phyloP scores from a whole-genome alignment of 2,329 filamentous ascomycete species.

The Decorospora gaudefroyi region DNA sequence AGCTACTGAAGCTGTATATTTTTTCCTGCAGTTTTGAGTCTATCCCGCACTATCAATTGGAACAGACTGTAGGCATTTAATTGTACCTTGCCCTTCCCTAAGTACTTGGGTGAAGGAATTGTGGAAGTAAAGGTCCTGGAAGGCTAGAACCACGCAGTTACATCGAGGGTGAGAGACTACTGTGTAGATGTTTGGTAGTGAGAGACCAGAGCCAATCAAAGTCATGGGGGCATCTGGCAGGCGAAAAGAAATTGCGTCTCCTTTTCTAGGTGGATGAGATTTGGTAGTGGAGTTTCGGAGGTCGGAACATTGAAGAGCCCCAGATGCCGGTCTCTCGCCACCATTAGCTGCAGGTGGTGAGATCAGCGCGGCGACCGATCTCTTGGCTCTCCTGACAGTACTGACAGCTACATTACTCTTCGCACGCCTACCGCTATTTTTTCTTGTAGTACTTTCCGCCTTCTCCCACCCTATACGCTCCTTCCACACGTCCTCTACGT shows the following conservation, averaged over 20 bases:
- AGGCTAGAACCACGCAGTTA: neutral
- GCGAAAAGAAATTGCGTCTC: conserved; percentile 19
- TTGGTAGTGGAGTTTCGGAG: conserved; percentile 17
- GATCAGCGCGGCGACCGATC: conserved; percentile 18
- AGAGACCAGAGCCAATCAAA: neutral
- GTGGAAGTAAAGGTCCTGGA: too few relatives aligned
- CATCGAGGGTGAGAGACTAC: conserved; percentile 1
- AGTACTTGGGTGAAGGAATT: too few relatives aligned
- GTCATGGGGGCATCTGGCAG: neutral
- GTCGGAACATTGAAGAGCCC: conserved; percentile 13
- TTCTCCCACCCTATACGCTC: conserved; percentile 20
- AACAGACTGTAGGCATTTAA: too few relatives aligned
- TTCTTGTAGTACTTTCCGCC: neutral
- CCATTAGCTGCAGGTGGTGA: conserved; percentile 26
- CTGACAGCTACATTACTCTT: conserved; percentile 11
- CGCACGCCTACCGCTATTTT: conserved; percentile 1
- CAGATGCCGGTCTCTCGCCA: conserved; percentile 28
- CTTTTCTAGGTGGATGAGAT: conserved; percentile 9
- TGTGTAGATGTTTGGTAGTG: too few relatives aligned
- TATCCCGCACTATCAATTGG: too few relatives aligned
- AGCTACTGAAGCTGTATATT: too few relatives aligned
- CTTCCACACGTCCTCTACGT: conserved; percentile 12
- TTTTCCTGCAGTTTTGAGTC: too few relatives aligned
- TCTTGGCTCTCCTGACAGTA: conserved; percentile 31
- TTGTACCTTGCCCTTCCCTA: too few relatives aligned